phyloP scores from a whole-genome alignment of 2,329 filamentous ascomycete species.

The Aspergillus hortae region DNA sequence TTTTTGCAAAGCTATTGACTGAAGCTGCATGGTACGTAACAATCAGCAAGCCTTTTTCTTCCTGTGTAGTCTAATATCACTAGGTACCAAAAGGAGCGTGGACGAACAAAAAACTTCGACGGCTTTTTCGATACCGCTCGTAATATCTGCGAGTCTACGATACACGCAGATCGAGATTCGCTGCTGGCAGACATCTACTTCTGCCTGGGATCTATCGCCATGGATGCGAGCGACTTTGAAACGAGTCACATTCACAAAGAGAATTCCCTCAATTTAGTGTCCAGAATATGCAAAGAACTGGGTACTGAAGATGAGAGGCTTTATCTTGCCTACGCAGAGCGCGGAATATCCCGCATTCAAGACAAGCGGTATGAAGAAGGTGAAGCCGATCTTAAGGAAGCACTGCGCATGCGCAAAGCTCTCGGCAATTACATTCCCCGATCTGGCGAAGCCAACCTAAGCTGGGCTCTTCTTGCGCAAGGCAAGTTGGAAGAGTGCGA shows the following conservation, averaged over 20 bases:
- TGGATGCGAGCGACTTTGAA: slow-evolving; percentile 18
- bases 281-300: slow-evolving; percentile 12
- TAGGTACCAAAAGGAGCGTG: slow-evolving; percentile 22
- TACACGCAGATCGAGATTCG: slow-evolving; percentile 16
- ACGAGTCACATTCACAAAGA: slow-evolving; percentile 19
- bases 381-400: background rate
- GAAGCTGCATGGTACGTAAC: slow-evolving; percentile 23
- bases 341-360: slow-evolving; percentile 2
- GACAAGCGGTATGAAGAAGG: background rate
- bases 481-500: slow-evolving; percentile 12
- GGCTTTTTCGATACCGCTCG: slow-evolving; percentile 21
- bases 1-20: slow-evolving; percentile 21
- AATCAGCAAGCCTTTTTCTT: background rate
- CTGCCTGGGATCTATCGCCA: slow-evolving; percentile 18
- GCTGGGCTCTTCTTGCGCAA: slow-evolving; percentile 1
- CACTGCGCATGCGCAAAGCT: slow-evolving; percentile 1
- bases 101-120: slow-evolving; percentile 19
- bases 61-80: slow-evolving; percentile 12
- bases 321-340: slow-evolving; percentile 13
- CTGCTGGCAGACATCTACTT: slow-evolving; percentile 21
- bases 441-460: slow-evolving; percentile 2
- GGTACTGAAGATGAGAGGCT: slow-evolving; percentile 14
- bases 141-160: slow-evolving; percentile 18
- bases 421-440: slow-evolving; percentile 1
- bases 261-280: slow-evolving; percentile 15